Conservation (phyloP, 495 filamentous ascomycete genomes). For the Trichoderma asperelloides region DNA sequence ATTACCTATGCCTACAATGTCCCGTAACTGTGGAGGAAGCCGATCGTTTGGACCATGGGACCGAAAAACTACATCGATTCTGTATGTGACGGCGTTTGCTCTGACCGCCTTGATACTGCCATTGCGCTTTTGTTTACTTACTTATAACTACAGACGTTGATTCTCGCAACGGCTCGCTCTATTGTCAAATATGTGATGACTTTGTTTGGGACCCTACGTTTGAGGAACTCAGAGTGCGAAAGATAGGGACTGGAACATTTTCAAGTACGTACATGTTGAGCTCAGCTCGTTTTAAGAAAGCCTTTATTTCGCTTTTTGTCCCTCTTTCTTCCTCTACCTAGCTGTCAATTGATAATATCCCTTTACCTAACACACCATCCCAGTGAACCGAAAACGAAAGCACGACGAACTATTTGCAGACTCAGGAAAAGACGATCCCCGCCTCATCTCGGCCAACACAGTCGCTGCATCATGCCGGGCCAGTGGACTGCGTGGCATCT, state of each 20-base stretch:
- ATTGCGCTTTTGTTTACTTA: constrained; percentile 23
- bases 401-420: constrained; percentile 49
- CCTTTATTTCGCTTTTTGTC: background rate
- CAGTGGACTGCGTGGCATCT: constrained; percentile 73
- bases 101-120: background rate
- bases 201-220: constrained; percentile 81
- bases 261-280: constrained; percentile 14
- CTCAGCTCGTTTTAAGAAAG: constrained; percentile 14
- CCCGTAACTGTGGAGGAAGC: constrained; percentile 47
- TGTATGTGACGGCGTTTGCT: constrained; percentile 37
- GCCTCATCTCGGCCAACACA: constrained; percentile 52
- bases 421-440: constrained; percentile 46
- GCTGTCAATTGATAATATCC: background rate
- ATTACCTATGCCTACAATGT: constrained; percentile 66
- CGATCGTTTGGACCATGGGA: constrained; percentile 47
- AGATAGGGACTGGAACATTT: constrained; percentile 45
- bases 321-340: background rate
- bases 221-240: constrained; percentile 57
- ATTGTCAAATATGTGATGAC: constrained; percentile 76
- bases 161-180: constrained; percentile 64
- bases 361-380: background rate
- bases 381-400: constrained; percentile 47
- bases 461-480: constrained; percentile 57
- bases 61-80: constrained; percentile 51
- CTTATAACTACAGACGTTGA: constrained; percentile 48